A percentile compares a stretch with the other conserved stretches of the same genome.
Evolutionary conservation across 2,329 filamentous ascomycete genomes (phyloP).

Genomic region (Onygenales sp.): DNA sequence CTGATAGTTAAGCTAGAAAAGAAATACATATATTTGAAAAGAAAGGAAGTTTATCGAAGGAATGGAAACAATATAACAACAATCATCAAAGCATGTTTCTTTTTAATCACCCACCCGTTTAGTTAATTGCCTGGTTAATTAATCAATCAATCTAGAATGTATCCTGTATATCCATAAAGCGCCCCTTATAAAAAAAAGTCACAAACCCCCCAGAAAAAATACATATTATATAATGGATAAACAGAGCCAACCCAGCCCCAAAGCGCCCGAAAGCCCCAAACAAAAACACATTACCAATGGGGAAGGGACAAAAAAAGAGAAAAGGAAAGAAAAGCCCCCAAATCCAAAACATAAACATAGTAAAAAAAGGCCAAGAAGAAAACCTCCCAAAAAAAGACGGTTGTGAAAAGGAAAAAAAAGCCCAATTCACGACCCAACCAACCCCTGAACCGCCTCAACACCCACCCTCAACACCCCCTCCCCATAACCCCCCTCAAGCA

Average conservation of each 20-base stretch:
- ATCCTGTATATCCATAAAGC: background rate
- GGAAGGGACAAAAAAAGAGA: background rate
- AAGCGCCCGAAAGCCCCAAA: background rate
- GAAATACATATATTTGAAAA: too few species aligned
- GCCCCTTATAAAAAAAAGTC: too few species aligned
- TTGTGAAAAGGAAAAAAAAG: background rate
- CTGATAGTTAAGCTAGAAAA: too few species aligned
- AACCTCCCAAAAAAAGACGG: background rate
- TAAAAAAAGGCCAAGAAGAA: constrained; percentile 10
- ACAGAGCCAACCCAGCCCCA: background rate
- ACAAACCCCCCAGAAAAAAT: too few species aligned
- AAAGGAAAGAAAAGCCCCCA: background rate
- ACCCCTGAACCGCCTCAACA: constrained; percentile 61
- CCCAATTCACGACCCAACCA: constrained; percentile 31
- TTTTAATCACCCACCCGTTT: background rate
- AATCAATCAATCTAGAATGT: background rate
- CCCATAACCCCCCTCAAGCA: constrained; percentile 58
- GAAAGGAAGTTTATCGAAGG: too few species aligned
- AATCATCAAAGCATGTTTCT: too few species aligned
- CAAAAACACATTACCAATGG: too few species aligned
- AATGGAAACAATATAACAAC: too few species aligned
- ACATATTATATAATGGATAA: background rate
- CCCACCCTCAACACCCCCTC: constrained; percentile 63
- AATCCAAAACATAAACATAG: constrained; percentile 2
- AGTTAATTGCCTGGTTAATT: background rate